A percentile compares a stretch with the other conserved stretches of the same genome.
phyloP scores from a whole-genome alignment of 257 asterid genomes.

The Penstemon eatonii region DNA sequence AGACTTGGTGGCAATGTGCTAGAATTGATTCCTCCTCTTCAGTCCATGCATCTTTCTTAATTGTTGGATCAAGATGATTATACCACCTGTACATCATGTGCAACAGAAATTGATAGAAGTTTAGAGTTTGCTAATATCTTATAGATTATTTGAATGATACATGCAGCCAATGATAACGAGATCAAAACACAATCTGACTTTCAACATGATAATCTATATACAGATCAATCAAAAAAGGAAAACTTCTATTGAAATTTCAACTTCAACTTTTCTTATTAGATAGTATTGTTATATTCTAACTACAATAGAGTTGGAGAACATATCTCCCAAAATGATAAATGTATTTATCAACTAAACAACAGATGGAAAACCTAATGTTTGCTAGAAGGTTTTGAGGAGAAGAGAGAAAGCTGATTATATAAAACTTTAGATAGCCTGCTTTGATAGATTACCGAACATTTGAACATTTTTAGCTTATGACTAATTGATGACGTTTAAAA shows the following conservation, averaged over 20 bases:
- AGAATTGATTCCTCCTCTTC: slow-evolving; percentile 61
- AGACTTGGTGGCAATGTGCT: slow-evolving; percentile 47
- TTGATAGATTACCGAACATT: background rate
- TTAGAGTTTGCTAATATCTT: background rate
- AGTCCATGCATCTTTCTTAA: slow-evolving; percentile 75
- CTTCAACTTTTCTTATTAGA: slow-evolving; percentile 4
- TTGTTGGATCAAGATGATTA: slow-evolving; percentile 78
- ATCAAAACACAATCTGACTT: background rate
- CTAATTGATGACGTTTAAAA: background rate
- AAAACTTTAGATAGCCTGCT: background rate
- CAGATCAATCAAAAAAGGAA: background rate
- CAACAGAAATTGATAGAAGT: background rate
- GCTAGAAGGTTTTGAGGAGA: background rate
- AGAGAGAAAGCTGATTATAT: background rate
- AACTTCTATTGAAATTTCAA: background rate
- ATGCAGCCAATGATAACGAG: background rate
- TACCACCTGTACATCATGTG: slow-evolving; percentile 64
- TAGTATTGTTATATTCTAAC: background rate
- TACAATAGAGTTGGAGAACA: background rate
- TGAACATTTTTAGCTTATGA: background rate
- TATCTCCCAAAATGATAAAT: background rate
- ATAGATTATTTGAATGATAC: background rate
- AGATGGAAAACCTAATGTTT: background rate
- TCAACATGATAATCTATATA: background rate
- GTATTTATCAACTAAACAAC: slow-evolving; percentile 9